Evolutionary conservation across 2,329 filamentous ascomycete species (phyloP).

Genomic region (Aspergillus transmontanensis): DNA sequence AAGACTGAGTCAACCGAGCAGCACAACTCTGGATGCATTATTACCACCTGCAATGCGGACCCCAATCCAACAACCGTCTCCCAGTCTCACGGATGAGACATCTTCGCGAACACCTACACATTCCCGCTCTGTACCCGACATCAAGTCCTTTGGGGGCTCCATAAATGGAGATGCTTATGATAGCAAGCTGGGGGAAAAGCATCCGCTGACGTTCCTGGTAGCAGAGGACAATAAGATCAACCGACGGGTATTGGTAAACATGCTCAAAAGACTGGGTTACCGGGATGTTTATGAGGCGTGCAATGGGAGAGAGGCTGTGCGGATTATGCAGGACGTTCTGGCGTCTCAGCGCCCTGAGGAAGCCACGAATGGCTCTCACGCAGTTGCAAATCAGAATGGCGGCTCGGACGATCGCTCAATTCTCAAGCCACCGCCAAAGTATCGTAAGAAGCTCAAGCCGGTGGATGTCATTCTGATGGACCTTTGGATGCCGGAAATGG

Average conservation of each 20-base stretch:
- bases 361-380: slow-evolving; percentile 22
- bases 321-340: slow-evolving; percentile 56
- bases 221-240: slow-evolving; percentile 76
- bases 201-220: slow-evolving; percentile 68
- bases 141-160: slow-evolving; percentile 29
- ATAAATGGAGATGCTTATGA: slow-evolving; percentile 49
- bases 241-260: slow-evolving; percentile 65
- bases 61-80: slow-evolving; percentile 34
- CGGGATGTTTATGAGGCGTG: slow-evolving; percentile 64
- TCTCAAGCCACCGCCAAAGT: slow-evolving; percentile 20
- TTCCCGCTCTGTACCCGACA: slow-evolving; percentile 23
- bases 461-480: slow-evolving; percentile 73
- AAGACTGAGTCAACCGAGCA: slow-evolving; percentile 26
- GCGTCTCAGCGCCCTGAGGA: slow-evolving; percentile 22
- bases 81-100: slow-evolving; percentile 30
- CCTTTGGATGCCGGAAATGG: slow-evolving; percentile 75
- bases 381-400: slow-evolving; percentile 8
- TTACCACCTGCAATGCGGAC: slow-evolving; percentile 27
- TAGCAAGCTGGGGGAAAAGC: slow-evolving; percentile 58
- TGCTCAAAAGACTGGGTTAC: slow-evolving; percentile 70
- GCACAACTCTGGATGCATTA: slow-evolving; percentile 22
- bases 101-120: slow-evolving; percentile 27
- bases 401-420: slow-evolving; percentile 16
- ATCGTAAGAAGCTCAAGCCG: slow-evolving; percentile 36
- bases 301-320: slow-evolving; percentile 69